Base-by-base conservation (phyloP, 2,329 filamentous ascomycete species). In the Endothia cerciana region DNA sequence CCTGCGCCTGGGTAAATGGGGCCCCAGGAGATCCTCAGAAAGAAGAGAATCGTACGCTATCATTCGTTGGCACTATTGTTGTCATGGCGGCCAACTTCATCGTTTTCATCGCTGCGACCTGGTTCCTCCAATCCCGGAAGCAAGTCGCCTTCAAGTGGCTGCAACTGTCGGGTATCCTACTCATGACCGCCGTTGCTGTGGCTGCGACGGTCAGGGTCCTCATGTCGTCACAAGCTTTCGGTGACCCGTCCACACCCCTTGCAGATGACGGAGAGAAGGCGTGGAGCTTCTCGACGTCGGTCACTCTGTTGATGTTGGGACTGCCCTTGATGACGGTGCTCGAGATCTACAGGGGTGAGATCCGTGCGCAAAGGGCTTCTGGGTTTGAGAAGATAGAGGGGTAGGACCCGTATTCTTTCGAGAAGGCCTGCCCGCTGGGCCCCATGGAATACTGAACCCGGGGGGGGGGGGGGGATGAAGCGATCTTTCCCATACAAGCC, bases 231-330 rank as follows among this genome's bases (percentile, higher is more conserved):
- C 86, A 89, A 72, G 88, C 88, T 1, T 89, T 91, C 72, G 84
- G 85, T 1, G 74, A 65, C 1, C 84, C 86, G 0, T 79, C 81
- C 0, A 79, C 89, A 2, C 69, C 73, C 28, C 77, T 90, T 2
- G 73, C 74, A 6, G 87, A 88, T 64, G 65, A 75, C 0, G 82
- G 80, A 28, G 87, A 90, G 76, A 83, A 78, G 66, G 76, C 78
- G 13, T 90, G 87, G 87, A 85, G 82, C 69, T 91, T 89, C 71
- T 88, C 87, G 0, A 86, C 89, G 74, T 75, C 89, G 64, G 76
- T 90, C 36, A 84, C 85, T 1, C 75, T 89, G 69, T 75, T 89
- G 69, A 77, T 90, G 71, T 77, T 89, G 33, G 73, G 85, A n/a
- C 75, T 90, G 71, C 87, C 87, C 0, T 71, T 89, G 19, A 80